Base-by-base conservation (phyloP, 805 yeast species). In the Starmera amethionina region DNA sequence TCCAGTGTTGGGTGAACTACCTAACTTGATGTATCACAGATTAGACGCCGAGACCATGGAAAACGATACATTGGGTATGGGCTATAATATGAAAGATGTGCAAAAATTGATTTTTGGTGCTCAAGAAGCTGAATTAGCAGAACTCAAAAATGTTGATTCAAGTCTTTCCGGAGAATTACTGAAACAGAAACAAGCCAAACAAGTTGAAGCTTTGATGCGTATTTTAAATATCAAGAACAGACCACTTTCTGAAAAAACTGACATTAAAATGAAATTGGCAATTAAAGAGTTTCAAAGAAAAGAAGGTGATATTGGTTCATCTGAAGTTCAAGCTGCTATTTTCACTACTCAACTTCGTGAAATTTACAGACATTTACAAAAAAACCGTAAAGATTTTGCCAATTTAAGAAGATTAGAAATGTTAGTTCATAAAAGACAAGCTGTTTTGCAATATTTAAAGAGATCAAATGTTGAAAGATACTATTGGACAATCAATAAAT, bases 321-420 rank as follows among this genome's bases (percentile, higher is more conserved):
- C 95, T 40, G 97, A 90, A 63, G 96, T 89, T 22, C 97, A 89
- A 62, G 96, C 97, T 2, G 97, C 97, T 3, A 73, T 85, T 25
- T 65, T 81, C 65, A 87, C 97, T 0, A 80, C 86, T 37, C 75
- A 76, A 53, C 86, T 93, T 50, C 84, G 82, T 49, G 79, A 75
- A 47, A 67, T 85, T 46, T 85, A 85, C 66, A 72, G 75, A 35
- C 96, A 89, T 55, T 72, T 83, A 41, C 68, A 72, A 47, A 69
- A 74, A 38, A 69, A 79, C 56, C 80, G 77, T 48, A 82, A 88
- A 58, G 97, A 90, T 63, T 67, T 73, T 49, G 68, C 70, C 34
- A 79, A 79, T 50, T 77, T 79, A 41, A 79, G 93, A 54, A 62
- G 68, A 32, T 76, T 88, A 37, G 79, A 95, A 61, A 81, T 82